These are phyloP conservation scores for Chaetomium sp. DNA, from an alignment of 2,329 filamentous ascomycete genomes.

Conservation along the genomic window DNA sequence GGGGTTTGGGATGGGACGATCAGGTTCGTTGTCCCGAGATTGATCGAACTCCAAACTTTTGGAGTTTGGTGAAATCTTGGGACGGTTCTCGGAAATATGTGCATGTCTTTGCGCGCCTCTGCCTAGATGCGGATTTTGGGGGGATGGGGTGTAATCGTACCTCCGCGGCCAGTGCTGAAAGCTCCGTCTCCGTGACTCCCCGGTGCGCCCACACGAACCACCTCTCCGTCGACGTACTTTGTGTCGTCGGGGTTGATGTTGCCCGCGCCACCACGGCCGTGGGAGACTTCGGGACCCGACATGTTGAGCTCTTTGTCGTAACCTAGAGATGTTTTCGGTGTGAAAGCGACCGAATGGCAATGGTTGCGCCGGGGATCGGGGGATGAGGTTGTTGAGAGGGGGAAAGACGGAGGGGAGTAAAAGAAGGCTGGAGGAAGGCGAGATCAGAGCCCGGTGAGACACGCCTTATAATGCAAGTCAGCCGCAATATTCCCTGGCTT, in stretches of 20 bases:
- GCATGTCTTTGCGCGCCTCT: not conserved
- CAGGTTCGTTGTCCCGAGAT: not conserved
- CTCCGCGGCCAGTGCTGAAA: constrained; percentile 61
- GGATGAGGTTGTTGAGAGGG: not conserved
- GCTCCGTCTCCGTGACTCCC: constrained; percentile 61
- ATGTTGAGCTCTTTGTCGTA: constrained; percentile 31
- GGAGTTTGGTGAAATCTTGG: not conserved
- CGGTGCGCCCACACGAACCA: constrained; percentile 56
- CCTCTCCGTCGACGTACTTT: constrained; percentile 63
- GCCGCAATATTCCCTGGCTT: constrained; percentile 11
- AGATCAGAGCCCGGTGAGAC: constrained; percentile 8
- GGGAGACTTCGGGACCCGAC: constrained; percentile 54
- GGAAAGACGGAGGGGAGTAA: not conserved
- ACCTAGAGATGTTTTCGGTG: not conserved
- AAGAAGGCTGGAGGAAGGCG: not conserved
- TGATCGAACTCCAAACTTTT: not conserved
- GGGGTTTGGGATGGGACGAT: not conserved
- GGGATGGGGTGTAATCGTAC: constrained; percentile 40
- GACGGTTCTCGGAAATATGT: not conserved
- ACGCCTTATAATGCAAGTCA: constrained; percentile 24
- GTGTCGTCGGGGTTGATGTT: constrained; percentile 63
- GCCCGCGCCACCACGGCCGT: constrained; percentile 63
- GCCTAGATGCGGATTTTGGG: not conserved
- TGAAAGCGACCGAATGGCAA: not conserved
- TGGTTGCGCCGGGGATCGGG: not conserved